phyloP scores from a whole-genome alignment of 2,329 filamentous ascomycete species.

The Trichoderma sp. region DNA sequence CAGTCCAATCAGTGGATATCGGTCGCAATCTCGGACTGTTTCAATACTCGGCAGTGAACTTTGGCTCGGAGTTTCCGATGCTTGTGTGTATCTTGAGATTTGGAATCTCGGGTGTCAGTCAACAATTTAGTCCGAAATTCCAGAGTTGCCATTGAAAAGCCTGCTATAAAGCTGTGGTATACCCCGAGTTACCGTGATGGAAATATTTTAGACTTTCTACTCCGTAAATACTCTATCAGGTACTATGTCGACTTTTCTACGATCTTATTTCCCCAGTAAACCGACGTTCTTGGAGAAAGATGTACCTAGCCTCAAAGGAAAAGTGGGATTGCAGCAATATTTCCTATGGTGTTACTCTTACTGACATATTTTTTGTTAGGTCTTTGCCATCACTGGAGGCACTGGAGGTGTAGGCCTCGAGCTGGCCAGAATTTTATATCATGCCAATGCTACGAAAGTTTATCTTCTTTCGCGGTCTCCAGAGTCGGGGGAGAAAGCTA shows the following conservation, averaged over 20 bases:
- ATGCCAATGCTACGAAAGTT: not conserved
- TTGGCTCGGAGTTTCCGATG: not conserved
- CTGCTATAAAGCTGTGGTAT: too few species aligned
- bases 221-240: too few species aligned
- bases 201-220: too few species aligned
- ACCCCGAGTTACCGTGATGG: too few species aligned
- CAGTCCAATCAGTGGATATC: too few species aligned
- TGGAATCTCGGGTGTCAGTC: not conserved
- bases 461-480: not conserved
- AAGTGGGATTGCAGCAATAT: not conserved
- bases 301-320: not conserved
- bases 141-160: too few species aligned
- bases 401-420: not conserved
- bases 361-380: not conserved
- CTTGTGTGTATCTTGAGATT: not conserved
- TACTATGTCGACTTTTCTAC: not conserved
- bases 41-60: too few species aligned
- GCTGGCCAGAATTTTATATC: not conserved
- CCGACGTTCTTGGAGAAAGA: not conserved
- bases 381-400: slow-evolving; percentile 6
- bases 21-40: too few species aligned
- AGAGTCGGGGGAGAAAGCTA: not conserved
- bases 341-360: not conserved
- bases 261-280: not conserved
- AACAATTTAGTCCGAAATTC: too few species aligned